Base-by-base conservation (phyloP, 1,139 yeast genomes). In the Suhomyces bribrorum region DNA sequence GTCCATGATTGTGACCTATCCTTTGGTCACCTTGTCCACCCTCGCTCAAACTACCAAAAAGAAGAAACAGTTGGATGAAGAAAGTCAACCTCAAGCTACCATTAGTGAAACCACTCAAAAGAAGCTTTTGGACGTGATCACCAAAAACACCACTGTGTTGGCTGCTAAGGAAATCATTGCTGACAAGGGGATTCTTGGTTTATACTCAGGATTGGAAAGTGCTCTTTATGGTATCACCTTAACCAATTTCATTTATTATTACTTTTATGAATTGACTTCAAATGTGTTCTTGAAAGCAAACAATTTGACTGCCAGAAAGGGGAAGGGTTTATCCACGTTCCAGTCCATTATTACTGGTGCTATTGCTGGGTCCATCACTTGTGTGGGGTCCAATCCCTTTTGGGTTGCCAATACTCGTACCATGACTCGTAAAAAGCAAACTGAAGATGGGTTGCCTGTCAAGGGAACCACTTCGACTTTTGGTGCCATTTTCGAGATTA, bases 401-500 rank as follows among this genome's bases (percentile, higher is more conserved):
- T 89, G 97, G 97, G 95, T 88, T 26, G 94, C 92, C 39, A 88
- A 88, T 58, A 88, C 96, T 2, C 73, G 96, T 44, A 69, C 71
- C 63, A 82, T 85, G 83, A 85, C 95, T 5, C 84, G 70, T 27
- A 64, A 67, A 47, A 57, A 59, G 48, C 58, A 63, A 40, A 59
- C 53, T 46, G 68, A 49, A 52, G 64, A 46, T 5, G 53, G 50
- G 18, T 29, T 30, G 7, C 26, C 29, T 6, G 28, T 36, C 31
- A 35, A 34, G 29, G 41, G 41, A 5, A 47, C 59, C 6, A 44
- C 48, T n/a, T 65, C 70, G 22, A 77, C 88, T 3, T 54, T 83
- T 37, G 65, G 62, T 28, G 76, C 85, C 4, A 61, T 89, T 38
- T 41, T 74, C 38, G 79, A 84, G 24, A 85, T 90, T 38, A 66